Evolutionary conservation across 192 early-diverging fungal species (phyloP), one percentile per base, ranked within the genome.

Genomic region (Funneliformis mosseae): DNA sequence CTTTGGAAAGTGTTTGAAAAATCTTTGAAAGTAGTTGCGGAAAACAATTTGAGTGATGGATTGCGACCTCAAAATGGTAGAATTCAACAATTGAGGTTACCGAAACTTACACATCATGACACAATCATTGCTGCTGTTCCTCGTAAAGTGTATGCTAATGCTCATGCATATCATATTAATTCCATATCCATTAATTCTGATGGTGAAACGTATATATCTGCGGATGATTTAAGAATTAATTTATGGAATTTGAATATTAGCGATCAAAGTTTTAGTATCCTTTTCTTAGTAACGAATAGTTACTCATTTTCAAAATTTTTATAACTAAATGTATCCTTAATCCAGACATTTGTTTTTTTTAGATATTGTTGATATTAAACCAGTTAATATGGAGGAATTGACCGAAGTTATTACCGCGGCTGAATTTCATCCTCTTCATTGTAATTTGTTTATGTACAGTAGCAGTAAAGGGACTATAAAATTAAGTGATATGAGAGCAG

Each of bases 331-430:
- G 27, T 72, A 23, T 71, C 60, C 62, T 80, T 42, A 74, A 50
- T 73, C 10, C 18, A 14, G 12, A 10, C 11, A 21, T 21, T n/a
- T n/a, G n/a, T 28, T 18, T 0, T 50, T 18, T 60, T 50, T 81
- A 96, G 95, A 99, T 83, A 97, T 99, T 89, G 97, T 99, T 63
- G 98, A 99, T 83, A 99, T 99, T 84, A 99, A 99, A 88, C 98
- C 98, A 45, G 95, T 94, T n/a, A 98, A 98, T 82, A 99, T 99
- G 98, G 98, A 99, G 82, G 97, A 99, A 79, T 83, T 99, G 81
- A 98, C 97, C 28, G 97, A 99, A 84, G 98, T 99, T 81, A 99
- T 99, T 83, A 99, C 98, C 27, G 95, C 96, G 0, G 96, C 97
- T 46, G 97, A 98, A 87, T 99, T 99, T 87, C 97, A 99, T 83